Evolutionary conservation across 805 yeast species (phyloP), one percentile per base, ranked within the genome.

Genomic region (Ogataea degrootiae): DNA sequence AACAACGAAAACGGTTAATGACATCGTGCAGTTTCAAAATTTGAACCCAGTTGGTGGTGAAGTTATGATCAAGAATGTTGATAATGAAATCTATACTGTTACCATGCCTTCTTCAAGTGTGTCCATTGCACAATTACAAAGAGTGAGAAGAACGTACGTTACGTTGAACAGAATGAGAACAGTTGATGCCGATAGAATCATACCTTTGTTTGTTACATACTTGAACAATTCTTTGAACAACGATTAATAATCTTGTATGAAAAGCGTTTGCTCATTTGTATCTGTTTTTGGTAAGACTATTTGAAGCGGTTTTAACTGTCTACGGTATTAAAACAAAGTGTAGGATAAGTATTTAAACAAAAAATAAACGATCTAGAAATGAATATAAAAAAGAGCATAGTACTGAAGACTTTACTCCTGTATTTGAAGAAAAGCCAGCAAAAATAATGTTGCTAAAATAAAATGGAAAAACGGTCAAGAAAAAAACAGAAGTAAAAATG

Each of bases 111-210:
- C 60, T 1, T 68, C 68, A 5, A 66, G 76, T 1, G 80, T 86
- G 8, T 78, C 87, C 14, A 71, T 83, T 37, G 87, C 96, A 0
- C 90, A 87, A 59, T 62, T 94, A 45, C 96, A 91, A 58, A 73
- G 99, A 50, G 71, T 88, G 14, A 75, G 96, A 63, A 75, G 99
- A 56, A 83, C 90, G 16, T 92, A 85, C 65, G 79, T 91, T n/a
- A 73, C 80, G 37, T 72, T 92, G 63, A 89, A 92, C 62, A 78
- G 87, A 56, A 80, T 90, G 73, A 75, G 96, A 58, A 80, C 83
- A 38, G 72, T 90, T 39, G 94, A 87, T 44, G 59, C 72, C 21
- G 82, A 77, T 26, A 69, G 96, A 57, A 87, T 92, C 22, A 75
- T 71, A 5, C 79, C 83, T 1, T 62, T 87, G 56, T 92, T 91